These are phyloP conservation scores for Carex parvula DNA, from an alignment of 176 grass and related monocot genomes.

Conservation along the genomic window DNA sequence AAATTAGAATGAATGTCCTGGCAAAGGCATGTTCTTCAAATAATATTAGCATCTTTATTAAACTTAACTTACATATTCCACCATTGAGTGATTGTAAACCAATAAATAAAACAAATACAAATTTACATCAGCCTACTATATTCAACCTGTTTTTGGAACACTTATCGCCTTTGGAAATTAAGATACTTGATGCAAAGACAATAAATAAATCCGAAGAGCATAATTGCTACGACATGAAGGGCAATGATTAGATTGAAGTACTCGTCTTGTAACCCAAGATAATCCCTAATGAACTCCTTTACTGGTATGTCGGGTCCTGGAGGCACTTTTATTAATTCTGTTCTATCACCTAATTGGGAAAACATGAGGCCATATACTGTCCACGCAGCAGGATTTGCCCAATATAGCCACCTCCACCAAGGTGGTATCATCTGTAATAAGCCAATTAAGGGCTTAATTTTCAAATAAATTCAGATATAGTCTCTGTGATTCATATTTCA, in stretches of 20 bases:
- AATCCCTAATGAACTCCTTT: constrained; percentile 35
- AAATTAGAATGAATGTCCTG: background rate
- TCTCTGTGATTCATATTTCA: background rate
- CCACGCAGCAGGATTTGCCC: constrained; percentile 46
- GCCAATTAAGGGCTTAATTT: background rate
- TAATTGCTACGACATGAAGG: constrained; percentile 28
- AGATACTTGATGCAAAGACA: constrained; percentile 45
- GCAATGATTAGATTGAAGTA: constrained; percentile 33
- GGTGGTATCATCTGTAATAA: constrained; percentile 43
- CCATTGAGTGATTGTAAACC: background rate
- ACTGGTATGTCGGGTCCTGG: constrained; percentile 26
- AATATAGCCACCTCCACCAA: constrained; percentile 62
- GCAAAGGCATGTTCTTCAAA: background rate
- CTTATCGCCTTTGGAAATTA: constrained; percentile 49
- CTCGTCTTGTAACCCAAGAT: constrained; percentile 31
- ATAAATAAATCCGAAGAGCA: constrained; percentile 38
- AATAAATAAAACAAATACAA: background rate
- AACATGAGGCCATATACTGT: constrained; percentile 47
- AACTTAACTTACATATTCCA: background rate
- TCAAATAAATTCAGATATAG: background rate
- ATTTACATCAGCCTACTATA: background rate
- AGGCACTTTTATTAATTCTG: constrained; percentile 21
- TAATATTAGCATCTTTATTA: background rate
- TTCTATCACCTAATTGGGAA: constrained; percentile 39
- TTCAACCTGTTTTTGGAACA: background rate